A percentile compares a stretch with the other conserved stretches of the same genome.
Conservation (phyloP, 1,284 basidiomycete genomes). For the Pholiota adiposa region DNA sequence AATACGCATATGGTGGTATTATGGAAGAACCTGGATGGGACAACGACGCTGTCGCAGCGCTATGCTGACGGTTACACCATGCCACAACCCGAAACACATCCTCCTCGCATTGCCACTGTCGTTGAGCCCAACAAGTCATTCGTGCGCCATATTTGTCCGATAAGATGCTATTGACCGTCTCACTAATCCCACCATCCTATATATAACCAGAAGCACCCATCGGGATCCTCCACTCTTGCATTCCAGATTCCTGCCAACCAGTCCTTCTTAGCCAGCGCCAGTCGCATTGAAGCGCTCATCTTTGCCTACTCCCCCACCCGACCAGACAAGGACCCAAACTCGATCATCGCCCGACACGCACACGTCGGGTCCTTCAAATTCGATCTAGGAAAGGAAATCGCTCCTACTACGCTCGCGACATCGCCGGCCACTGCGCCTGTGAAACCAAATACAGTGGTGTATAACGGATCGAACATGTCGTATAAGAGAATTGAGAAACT, state of each 20-base stretch:
- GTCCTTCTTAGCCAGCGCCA: conserved; percentile 32
- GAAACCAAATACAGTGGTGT: conserved; percentile 4
- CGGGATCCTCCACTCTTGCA: conserved; percentile 38
- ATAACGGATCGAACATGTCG: conserved; percentile 13
- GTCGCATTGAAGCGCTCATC: conserved; percentile 47
- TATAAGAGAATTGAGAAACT: conserved; percentile 40
- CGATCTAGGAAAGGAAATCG: conserved; percentile 46
- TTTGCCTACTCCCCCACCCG: conserved; percentile 57
- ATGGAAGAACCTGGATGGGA: conserved; percentile 52
- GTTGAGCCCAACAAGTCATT: conserved; percentile 35
- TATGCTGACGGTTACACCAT: conserved; percentile 37
- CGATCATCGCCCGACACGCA: conserved; percentile 49
- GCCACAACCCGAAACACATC: conserved; percentile 35
- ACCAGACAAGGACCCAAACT: conserved; percentile 41
- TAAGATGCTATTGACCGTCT: conserved; percentile 5
- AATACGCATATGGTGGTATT: conserved; percentile 45
- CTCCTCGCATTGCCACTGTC: conserved; percentile 39
- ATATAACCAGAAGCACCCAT: conserved; percentile 33
- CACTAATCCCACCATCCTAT: neutral
- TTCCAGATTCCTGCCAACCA: conserved; percentile 47
- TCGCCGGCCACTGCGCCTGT: conserved; percentile 1
- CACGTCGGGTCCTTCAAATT: conserved; percentile 49
- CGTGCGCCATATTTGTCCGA: conserved; percentile 27
- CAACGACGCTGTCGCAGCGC: conserved; percentile 43
- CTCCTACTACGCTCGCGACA: neutral